Evolutionary conservation across 495 filamentous ascomycete genomes (phyloP).

Genomic region (Trichoderma asperelloides): DNA sequence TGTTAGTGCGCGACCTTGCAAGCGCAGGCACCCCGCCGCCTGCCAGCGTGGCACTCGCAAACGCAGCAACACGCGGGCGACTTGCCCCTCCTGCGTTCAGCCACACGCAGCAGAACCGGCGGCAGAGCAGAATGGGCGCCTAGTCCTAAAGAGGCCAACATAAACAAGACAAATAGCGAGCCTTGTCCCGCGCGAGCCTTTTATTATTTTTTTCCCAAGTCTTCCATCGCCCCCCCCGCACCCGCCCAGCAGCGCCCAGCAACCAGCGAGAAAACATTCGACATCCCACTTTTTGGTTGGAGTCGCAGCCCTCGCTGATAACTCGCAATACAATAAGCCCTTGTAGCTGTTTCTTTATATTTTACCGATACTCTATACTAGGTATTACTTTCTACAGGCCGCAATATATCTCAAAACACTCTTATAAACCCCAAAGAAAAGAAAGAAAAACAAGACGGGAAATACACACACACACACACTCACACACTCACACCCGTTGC

Average conservation of each 20-base stretch:
- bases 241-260: neutral
- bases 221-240: neutral
- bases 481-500: neutral
- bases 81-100: neutral
- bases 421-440: neutral
- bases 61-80: slow-evolving; percentile 3
- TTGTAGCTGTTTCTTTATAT: too few relatives aligned
- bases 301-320: too few relatives aligned
- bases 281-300: neutral
- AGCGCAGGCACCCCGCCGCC: neutral
- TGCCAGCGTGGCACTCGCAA: neutral
- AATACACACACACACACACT: neutral
- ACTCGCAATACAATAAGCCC: too few relatives aligned
- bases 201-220: neutral
- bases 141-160: slow-evolving; percentile 7
- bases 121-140: neutral
- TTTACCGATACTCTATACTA: too few relatives aligned
- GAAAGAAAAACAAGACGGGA: neutral
- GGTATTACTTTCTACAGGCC: too few relatives aligned
- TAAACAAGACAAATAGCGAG: slow-evolving; percentile 8
- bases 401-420: too few relatives aligned
- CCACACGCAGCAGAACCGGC: neutral
- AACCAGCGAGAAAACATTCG: neutral
- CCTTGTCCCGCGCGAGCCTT: neutral
- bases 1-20: neutral